Evolutionary conservation across 2,329 filamentous ascomycete genomes (phyloP), one percentile per base, ranked within the genome.

Genomic region (Colletotrichum sidae): DNA sequence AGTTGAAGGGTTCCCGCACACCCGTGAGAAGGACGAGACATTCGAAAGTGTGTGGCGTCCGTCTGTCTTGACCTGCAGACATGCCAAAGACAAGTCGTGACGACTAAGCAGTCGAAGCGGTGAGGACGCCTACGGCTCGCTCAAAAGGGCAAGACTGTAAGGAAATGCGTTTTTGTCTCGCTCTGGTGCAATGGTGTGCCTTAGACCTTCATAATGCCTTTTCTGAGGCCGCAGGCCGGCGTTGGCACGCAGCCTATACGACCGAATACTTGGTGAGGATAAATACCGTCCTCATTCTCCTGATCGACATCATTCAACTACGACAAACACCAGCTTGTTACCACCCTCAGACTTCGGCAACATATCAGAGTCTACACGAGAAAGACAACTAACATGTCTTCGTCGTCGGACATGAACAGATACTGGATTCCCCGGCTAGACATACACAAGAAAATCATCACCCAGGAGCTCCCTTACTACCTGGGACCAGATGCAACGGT

Each of bases 371-470:
- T n/a, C 39, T 15, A 15, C 41, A 60, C 51, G 60, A 35, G 35
- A 10, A 35, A 58, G 33, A 25, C 42, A 10, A 13, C 45, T 55
- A 49, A 12, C 64, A 65, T 64, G 63, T 35, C 63, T 49, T 57
- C 56, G 41, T 41, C 72, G n/a, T 68, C 70, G 54, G 69, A 74
- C 56, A 81, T 86, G 78, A 88, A 88, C 75, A 82, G 80, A 71
- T 89, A 88, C 75, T 89, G 86, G 86, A 88, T 88, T 65, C 84
- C 85, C 12, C 82, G 86, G 65, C 75, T 83, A 66, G 85, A 87
- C 62, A 88, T 88, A 72, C 84, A 87, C 75, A 87, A 86, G 70
- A 87, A 84, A 69, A 82, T 88, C 68, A 88, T 88, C 70, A 86
- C 81, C 33, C 80, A 85, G 67, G 83, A 88, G 67, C 81, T 89